Conservation (phyloP, 495 filamentous ascomycete genomes). For the Penicillium tannophilum region DNA sequence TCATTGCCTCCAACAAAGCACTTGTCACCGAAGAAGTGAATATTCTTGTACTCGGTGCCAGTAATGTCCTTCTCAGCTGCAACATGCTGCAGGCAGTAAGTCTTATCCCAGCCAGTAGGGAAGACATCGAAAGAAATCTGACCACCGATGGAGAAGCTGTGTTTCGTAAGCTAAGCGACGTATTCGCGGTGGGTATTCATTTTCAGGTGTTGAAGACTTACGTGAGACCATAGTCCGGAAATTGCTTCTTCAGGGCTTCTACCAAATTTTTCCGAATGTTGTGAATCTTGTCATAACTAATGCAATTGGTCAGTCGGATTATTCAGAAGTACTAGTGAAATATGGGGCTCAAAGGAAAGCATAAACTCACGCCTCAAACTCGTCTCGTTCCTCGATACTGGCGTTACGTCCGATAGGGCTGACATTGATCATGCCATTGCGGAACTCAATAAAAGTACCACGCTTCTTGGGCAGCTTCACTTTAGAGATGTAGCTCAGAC, state of each 20-base stretch:
- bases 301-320: constrained; percentile 18
- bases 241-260: constrained; percentile 72
- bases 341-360: not conserved
- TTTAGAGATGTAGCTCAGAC: constrained; percentile 87
- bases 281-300: constrained; percentile 70
- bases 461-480: constrained; percentile 83
- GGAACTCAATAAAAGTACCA: constrained; percentile 96
- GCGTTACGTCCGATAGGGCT: constrained; percentile 93
- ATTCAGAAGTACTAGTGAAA: not conserved
- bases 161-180: not conserved
- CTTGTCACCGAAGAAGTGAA: constrained; percentile 99
- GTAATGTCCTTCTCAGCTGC: constrained; percentile 76
- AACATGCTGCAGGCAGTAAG: constrained; percentile 89
- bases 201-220: constrained; percentile 46
- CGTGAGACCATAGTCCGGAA: constrained; percentile 83
- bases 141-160: constrained; percentile 87
- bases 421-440: constrained; percentile 95
- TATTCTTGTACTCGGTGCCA: constrained; percentile 75
- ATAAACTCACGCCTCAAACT: constrained; percentile 60
- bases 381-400: constrained; percentile 72
- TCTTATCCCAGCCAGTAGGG: constrained; percentile 97
- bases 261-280: constrained; percentile 74
- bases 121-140: constrained; percentile 99
- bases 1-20: constrained; percentile 87
- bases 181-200: not conserved